Evolutionary conservation across 1,284 basidiomycete species (phyloP).

Genomic region (Trametes pubescens): DNA sequence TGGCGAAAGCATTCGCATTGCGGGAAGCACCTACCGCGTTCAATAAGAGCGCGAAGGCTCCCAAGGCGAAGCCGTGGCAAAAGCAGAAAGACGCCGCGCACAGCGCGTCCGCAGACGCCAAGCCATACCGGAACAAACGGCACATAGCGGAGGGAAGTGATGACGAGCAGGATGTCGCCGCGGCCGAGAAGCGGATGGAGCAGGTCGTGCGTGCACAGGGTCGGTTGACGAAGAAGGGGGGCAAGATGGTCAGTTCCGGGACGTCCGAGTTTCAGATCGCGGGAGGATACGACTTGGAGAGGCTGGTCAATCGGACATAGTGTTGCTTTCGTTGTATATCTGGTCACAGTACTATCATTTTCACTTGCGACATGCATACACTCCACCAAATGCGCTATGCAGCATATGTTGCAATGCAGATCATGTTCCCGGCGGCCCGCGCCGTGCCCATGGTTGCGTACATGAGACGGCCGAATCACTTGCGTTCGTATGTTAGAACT

Average conservation of each 20-base stretch:
- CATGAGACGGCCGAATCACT: too few relatives aligned
- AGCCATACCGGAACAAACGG: conserved; percentile 32
- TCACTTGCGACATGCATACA: not conserved
- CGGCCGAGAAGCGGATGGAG: conserved; percentile 88
- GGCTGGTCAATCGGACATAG: conserved; percentile 54
- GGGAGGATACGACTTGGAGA: conserved; percentile 72
- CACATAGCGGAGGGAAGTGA: conserved; percentile 41
- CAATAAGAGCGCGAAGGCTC: conserved; percentile 41
- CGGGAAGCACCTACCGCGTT: conserved; percentile 90
- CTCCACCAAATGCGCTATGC: too few relatives aligned
- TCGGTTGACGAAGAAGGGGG: conserved; percentile 81
- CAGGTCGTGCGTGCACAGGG: conserved; percentile 87
- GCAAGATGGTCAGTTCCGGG: conserved; percentile 79
- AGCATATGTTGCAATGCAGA: too few relatives aligned
- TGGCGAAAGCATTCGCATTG: conserved; percentile 96
- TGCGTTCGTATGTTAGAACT: too few relatives aligned
- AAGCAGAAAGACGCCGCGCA: conserved; percentile 23
- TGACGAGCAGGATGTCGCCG: conserved; percentile 58
- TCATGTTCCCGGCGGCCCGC: too few relatives aligned
- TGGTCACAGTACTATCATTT: not conserved
- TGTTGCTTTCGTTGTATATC: not conserved
- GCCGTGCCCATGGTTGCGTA: too few relatives aligned
- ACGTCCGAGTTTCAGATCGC: conserved; percentile 87
- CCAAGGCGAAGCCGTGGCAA: conserved; percentile 26
- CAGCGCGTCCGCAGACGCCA: conserved; percentile 30